Evolutionary conservation across 192 early-diverging fungal genomes (phyloP), one percentile per base, ranked within the genome.

Genomic region (Powellomyces hirtus): DNA sequence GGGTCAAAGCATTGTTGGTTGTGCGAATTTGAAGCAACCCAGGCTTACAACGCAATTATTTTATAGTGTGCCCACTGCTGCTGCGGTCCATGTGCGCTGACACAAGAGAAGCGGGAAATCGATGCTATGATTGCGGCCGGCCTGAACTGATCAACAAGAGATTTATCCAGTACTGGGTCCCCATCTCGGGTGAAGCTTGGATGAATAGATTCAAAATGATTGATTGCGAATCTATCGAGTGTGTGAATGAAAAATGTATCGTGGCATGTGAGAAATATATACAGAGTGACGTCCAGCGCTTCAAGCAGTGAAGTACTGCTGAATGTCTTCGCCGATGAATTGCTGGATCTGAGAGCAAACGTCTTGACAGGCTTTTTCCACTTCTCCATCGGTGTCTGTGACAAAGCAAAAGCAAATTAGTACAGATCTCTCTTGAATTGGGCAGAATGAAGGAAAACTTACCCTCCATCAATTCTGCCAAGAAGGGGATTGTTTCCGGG

Each of bases 401-500:
- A 49, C 13, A 66, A 2, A 50, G 14, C 31, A 3, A 62, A 35
- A 70, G 18, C 40, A 42, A 8, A 42, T 13, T 13, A 42, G n/a
- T n/a, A n/a, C n/a, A n/a, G n/a, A n/a, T n/a, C n/a, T n/a, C n/a
- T n/a, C n/a, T n/a, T n/a, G n/a, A n/a, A n/a, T n/a, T n/a, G n/a
- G n/a, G n/a, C n/a, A n/a, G n/a, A n/a, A n/a, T n/a, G n/a, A n/a
- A n/a, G n/a, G n/a, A n/a, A 50, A 20, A 57, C 57, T 4, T 46
- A 78, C 75, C 93, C 76, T 99, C 97, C 90, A 96, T 88, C 30
- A 97, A 73, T 77, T 99, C 97, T 1, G 93, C 93, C 72, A 99
- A 72, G 71, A 90, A 91, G 5, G 97, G 94, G 50, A 99, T 92
- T 38, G 93, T 97, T 75, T 97, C 94, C 11, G 95, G 93, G 75